These are phyloP conservation scores for Cutaneotrichosporon daszewskae DNA, from an alignment of 1,284 basidiomycete genomes.

Conservation along the genomic window DNA sequence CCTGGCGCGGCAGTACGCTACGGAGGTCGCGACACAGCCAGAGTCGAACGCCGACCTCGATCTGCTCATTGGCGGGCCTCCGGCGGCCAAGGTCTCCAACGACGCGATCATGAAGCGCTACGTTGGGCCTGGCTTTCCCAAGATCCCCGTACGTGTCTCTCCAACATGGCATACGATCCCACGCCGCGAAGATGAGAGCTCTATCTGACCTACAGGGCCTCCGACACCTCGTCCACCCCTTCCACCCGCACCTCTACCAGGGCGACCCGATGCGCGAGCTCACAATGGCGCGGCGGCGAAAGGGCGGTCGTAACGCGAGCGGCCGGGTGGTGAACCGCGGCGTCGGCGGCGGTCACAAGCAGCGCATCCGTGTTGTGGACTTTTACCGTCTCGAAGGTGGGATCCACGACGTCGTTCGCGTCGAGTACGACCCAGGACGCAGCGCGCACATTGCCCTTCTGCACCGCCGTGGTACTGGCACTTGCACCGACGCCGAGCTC, in stretches of 20 bases:
- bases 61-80: slow-evolving; percentile 25
- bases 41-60: slow-evolving; percentile 11
- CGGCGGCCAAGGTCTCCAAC: slow-evolving; percentile 12
- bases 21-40: slow-evolving; percentile 8
- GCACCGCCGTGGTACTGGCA: slow-evolving; percentile 25
- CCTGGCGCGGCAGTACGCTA: slow-evolving; percentile 19
- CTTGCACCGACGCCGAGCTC: slow-evolving; percentile 24
- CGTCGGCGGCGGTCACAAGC: slow-evolving; percentile 85
- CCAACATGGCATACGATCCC: too few relatives aligned
- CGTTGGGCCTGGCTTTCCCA: slow-evolving; percentile 40
- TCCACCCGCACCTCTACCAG: slow-evolving; percentile 74
- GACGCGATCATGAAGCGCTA: slow-evolving; percentile 38
- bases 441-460: slow-evolving; percentile 91
- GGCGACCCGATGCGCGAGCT: slow-evolving; percentile 78
- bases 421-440: slow-evolving; percentile 94
- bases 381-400: slow-evolving; percentile 73
- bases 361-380: slow-evolving; percentile 80
- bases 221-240: slow-evolving; percentile 76
- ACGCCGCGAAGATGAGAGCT: too few relatives aligned
- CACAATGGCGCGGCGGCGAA: slow-evolving; percentile 74
- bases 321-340: slow-evolving; percentile 86
- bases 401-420: slow-evolving; percentile 78
- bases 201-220: slow-evolving; percentile 54
- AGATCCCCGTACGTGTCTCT: slow-evolving; percentile 38
- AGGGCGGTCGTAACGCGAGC: slow-evolving; percentile 74